Percentiles rank a stretch among this genome's conserved stretches.
phyloP scores from a whole-genome alignment of 2,329 filamentous ascomycete species.

The Parasarocladium wereldwijsianum region DNA sequence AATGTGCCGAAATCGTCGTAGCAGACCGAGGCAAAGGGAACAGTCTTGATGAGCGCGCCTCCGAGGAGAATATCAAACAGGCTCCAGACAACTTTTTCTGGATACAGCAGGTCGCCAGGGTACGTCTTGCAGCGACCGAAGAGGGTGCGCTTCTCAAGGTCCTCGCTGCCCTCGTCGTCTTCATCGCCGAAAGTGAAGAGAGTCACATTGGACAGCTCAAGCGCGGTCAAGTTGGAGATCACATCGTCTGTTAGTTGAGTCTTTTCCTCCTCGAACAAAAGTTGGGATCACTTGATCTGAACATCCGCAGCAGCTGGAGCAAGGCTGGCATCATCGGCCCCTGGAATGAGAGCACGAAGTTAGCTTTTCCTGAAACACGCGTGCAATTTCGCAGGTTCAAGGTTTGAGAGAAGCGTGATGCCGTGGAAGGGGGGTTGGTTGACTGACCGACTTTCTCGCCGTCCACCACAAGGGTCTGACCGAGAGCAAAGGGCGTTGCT shows the following conservation, averaged over 20 bases:
- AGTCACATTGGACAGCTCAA: slow-evolving; percentile 13
- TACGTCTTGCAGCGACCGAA: slow-evolving; percentile 16
- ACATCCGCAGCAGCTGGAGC: slow-evolving; percentile 9
- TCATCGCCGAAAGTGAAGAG: slow-evolving; percentile 17
- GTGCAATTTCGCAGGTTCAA: background rate
- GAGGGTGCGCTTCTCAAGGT: slow-evolving; percentile 9
- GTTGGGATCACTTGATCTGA: slow-evolving; percentile 1
- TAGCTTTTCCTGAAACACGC: background rate
- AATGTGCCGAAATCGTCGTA: slow-evolving; percentile 17
- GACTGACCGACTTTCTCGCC: slow-evolving; percentile 10
- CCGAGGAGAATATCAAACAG: slow-evolving; percentile 18
- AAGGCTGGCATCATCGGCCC: slow-evolving; percentile 9
- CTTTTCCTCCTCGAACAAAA: slow-evolving; percentile 8
- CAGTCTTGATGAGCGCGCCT: background rate
- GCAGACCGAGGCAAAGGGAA: slow-evolving; percentile 8
- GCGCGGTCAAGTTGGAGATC: slow-evolving; percentile 14
- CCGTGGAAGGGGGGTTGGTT: background rate
- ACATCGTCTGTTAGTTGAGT: slow-evolving; percentile 18
- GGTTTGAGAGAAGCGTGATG: slow-evolving; percentile 1
- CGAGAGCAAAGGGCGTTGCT: slow-evolving; percentile 6
- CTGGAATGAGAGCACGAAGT: slow-evolving; percentile 5
- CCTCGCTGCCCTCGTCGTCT: slow-evolving; percentile 1
- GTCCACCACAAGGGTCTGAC: slow-evolving; percentile 10
- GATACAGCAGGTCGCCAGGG: slow-evolving; percentile 18
- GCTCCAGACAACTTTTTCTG: slow-evolving; percentile 13